Percentiles rank a stretch among this genome's conserved stretches.
These are phyloP conservation scores for Aspergillus taichungensis DNA, from an alignment of 495 filamentous ascomycete species.

Conservation along the genomic window DNA sequence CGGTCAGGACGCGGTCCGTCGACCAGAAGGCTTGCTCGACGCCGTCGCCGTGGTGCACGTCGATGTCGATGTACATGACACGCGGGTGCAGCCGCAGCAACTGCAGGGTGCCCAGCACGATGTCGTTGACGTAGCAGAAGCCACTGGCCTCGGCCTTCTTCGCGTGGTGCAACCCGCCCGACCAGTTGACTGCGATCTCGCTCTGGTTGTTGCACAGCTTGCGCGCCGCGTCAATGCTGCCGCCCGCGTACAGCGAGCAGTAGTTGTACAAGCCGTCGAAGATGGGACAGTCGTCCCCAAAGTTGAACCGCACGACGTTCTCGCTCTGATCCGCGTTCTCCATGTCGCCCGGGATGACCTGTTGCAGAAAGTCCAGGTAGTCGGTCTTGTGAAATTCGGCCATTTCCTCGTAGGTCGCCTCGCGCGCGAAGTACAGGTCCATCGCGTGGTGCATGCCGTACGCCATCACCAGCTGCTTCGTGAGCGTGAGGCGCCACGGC, in stretches of 20 bases:
- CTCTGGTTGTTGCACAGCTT: constrained; percentile 79
- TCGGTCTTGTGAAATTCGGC: constrained; percentile 77
- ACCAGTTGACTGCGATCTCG: constrained; percentile 97
- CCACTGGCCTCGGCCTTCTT: constrained; percentile 90
- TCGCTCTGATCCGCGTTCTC: constrained; percentile 35
- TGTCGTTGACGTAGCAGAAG: constrained; percentile 98
- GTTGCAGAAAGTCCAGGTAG: constrained; percentile 76
- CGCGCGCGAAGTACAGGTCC: constrained; percentile 78
- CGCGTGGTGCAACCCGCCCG: constrained; percentile 95
- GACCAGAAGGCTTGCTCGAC: constrained; percentile 97
- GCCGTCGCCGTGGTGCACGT: constrained; percentile 96
- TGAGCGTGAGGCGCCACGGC: constrained; percentile 90
- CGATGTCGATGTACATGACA: constrained; percentile 96
- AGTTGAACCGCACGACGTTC: constrained; percentile 54
- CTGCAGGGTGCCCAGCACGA: constrained; percentile 89
- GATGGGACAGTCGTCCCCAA: constrained; percentile 91
- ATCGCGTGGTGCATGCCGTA: constrained; percentile 95
- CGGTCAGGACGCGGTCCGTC: constrained; percentile 89
- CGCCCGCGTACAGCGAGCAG: constrained; percentile 86
- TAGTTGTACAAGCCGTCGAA: constrained; percentile 95
- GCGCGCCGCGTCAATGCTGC: constrained; percentile 81
- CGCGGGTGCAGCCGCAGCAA: constrained; percentile 79
- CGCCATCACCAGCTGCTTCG: constrained; percentile 84
- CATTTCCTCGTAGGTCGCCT: constrained; percentile 81
- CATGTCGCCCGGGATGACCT: constrained; percentile 38